These are phyloP conservation scores for Endotrypanum monterogeii DNA, from an alignment of 208 protist species.

Conservation along the genomic window DNA sequence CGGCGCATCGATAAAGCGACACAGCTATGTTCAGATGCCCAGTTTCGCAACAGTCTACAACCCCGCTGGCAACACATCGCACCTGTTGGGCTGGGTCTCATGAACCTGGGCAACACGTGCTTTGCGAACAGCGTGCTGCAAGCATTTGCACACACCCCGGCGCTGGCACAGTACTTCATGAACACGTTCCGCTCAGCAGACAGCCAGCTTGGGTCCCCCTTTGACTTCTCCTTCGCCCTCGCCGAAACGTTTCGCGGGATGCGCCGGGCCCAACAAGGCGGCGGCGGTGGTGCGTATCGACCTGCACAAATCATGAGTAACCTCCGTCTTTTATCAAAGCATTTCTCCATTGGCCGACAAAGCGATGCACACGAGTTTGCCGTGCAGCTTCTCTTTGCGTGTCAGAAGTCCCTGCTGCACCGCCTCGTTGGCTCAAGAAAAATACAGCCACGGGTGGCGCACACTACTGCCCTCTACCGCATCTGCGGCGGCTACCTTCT, in stretches of 20 bases:
- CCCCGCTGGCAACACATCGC: conserved; percentile 65
- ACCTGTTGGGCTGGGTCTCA: conserved; percentile 65
- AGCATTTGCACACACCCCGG: conserved; percentile 80
- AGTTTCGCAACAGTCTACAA: conserved; percentile 56
- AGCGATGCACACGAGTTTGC: conserved; percentile 93
- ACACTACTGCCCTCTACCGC: conserved; percentile 79
- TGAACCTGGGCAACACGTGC: conserved; percentile 92
- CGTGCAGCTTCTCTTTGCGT: conserved; percentile 78
- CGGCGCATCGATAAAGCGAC: conserved; percentile 38
- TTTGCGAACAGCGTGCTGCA: conserved; percentile 92
- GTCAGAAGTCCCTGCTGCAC: conserved; percentile 77
- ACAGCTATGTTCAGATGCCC: conserved; percentile 60
- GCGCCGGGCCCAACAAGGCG: conserved; percentile 24
- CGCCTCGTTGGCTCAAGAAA: conserved; percentile 76
- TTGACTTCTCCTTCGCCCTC: conserved; percentile 86
- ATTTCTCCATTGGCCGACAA: conserved; percentile 83
- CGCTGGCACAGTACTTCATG: conserved; percentile 86
- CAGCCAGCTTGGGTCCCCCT: conserved; percentile 55
- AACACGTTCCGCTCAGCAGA: conserved; percentile 57
- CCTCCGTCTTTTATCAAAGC: conserved; percentile 65
- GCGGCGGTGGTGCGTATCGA: conserved; percentile 42
- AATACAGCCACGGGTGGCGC: conserved; percentile 51
- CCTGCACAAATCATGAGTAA: conserved; percentile 62
- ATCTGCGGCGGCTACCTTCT: conserved; percentile 86
- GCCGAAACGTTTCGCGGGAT: conserved; percentile 76